A percentile compares a stretch with the other conserved stretches of the same genome.
phyloP scores from a whole-genome alignment of 345 rosid species.

The Gossypium herbaceum region DNA sequence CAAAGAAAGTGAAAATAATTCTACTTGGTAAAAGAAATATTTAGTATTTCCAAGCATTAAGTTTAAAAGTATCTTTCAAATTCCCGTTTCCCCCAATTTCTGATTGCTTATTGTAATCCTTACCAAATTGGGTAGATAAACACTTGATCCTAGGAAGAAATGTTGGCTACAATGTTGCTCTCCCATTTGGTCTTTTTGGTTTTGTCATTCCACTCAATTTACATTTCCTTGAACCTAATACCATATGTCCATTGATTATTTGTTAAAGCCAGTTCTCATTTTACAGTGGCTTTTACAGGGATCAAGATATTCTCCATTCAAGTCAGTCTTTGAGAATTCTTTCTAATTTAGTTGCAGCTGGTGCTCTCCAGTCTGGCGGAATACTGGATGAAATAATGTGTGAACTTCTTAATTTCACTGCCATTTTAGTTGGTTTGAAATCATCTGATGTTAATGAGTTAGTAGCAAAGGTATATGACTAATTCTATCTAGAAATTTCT shows the following conservation, averaged over 20 bases:
- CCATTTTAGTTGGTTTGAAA: constrained; percentile 48
- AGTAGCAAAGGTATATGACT: constrained; percentile 59
- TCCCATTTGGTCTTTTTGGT: not conserved
- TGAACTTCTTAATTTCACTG: constrained; percentile 67
- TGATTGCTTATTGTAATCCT: not conserved
- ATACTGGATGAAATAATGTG: constrained; percentile 56
- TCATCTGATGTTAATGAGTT: constrained; percentile 53
- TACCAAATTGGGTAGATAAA: not conserved
- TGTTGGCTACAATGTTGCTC: not conserved
- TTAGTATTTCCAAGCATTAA: not conserved
- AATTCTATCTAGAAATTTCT: not conserved
- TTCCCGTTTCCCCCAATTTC: not conserved
- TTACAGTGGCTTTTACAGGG: constrained; percentile 42
- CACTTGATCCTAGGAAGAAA: not conserved
- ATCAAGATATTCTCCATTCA: constrained; percentile 54
- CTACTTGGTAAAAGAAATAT: not conserved
- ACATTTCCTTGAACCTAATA: not conserved
- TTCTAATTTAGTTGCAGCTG: constrained; percentile 80
- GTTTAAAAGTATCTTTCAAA: not conserved
- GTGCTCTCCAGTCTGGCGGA: constrained; percentile 49
- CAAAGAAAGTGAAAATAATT: not conserved
- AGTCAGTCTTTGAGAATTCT: constrained; percentile 79
- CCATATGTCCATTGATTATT: not conserved
- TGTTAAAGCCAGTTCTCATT: constrained; percentile 7
- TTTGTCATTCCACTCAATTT: not conserved